Base-by-base conservation (phyloP, 2,329 filamentous ascomycete genomes). In the Plectosphaerella sp. region DNA sequence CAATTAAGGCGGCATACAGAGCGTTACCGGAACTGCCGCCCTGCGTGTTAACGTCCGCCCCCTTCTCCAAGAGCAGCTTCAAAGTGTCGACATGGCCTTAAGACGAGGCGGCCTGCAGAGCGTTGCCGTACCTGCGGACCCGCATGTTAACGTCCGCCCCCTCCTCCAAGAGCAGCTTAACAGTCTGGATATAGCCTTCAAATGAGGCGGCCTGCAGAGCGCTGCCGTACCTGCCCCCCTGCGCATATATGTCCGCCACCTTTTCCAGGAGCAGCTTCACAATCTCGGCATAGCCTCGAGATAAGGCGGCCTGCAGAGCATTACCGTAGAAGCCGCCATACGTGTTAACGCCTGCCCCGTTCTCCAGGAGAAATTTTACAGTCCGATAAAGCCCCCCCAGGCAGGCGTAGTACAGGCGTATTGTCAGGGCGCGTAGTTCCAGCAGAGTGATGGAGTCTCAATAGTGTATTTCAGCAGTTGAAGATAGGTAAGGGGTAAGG, bases 151-250 rank as follows among this genome's bases (percentile, higher is more conserved):
- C n/a, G n/a, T n/a, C n/a, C n/a, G n/a, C n/a, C n/a, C n/a, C n/a
- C n/a, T n/a, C n/a, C n/a, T n/a, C n/a, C n/a, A n/a, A n/a, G n/a
- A n/a, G n/a, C n/a, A n/a, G n/a, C n/a, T n/a, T n/a, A n/a, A n/a
- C n/a, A n/a, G n/a, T n/a, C n/a, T n/a, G n/a, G n/a, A 10, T 11
- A 9, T 53, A 8, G 16, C 51, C 47, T 43, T 25, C 35, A 14
- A 15, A 48, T 20, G 55, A 58, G 24, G 59, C 57, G 20, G 54
- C 54, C 41, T 55, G 52, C 3, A 61, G 56, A 25, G 57, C 53
- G 5, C 53, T 57, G 16, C 52, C 51, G 28, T 52, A 60, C 6
- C 22, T 4, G 9, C 57, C 52, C 1, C 57, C 47, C 12, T 47
- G n/a, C 8, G 49, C 53, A 24, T 59, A 49, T 4, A 53, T 33